Conservation (phyloP, 2,329 filamentous ascomycete genomes). For the Epichloe hybrida region DNA sequence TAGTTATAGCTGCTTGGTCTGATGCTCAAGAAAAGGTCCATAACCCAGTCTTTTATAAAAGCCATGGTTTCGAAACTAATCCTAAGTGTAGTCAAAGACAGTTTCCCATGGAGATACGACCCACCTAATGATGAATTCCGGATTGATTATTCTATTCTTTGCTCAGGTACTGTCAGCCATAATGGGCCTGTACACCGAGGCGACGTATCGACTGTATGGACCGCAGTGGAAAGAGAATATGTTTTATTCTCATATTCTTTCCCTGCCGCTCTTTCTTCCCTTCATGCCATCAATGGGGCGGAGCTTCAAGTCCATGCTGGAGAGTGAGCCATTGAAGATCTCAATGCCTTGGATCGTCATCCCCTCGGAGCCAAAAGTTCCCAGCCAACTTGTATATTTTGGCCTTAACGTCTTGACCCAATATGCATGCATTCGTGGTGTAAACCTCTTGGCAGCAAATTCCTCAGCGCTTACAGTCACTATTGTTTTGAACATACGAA, state of each 20-base stretch:
- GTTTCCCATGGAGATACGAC: slow-evolving; percentile 1
- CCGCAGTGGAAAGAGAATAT: slow-evolving; percentile 91
- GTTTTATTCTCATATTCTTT: slow-evolving; percentile 77
- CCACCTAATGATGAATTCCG: slow-evolving; percentile 34
- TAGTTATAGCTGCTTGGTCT: slow-evolving; percentile 78
- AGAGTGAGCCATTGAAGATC: slow-evolving; percentile 43
- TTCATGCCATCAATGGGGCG: slow-evolving; percentile 51
- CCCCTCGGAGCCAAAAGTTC: slow-evolving; percentile 23
- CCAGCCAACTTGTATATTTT: slow-evolving; percentile 59
- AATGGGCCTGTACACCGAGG: slow-evolving; percentile 91
- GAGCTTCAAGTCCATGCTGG: slow-evolving; percentile 50
- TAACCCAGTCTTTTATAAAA: background rate
- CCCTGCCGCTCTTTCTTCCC: slow-evolving; percentile 62
- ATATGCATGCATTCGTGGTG: slow-evolving; percentile 87
- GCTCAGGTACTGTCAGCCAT: slow-evolving; percentile 84
- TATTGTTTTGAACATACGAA: slow-evolving; percentile 89
- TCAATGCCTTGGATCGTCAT: slow-evolving; percentile 10
- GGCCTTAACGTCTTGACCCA: slow-evolving; percentile 75
- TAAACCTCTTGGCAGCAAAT: slow-evolving; percentile 82
- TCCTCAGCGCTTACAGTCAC: slow-evolving; percentile 90
- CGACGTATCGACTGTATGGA: slow-evolving; percentile 74
- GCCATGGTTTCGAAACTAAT: background rate
- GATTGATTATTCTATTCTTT: slow-evolving; percentile 69
- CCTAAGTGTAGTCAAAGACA: background rate
- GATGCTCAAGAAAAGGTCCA: slow-evolving; percentile 73